A percentile compares a stretch with the other conserved stretches of the same genome.
These are phyloP conservation scores for Oryza officinalis DNA, from an alignment of 176 grass and related monocot species.

Conservation along the genomic window DNA sequence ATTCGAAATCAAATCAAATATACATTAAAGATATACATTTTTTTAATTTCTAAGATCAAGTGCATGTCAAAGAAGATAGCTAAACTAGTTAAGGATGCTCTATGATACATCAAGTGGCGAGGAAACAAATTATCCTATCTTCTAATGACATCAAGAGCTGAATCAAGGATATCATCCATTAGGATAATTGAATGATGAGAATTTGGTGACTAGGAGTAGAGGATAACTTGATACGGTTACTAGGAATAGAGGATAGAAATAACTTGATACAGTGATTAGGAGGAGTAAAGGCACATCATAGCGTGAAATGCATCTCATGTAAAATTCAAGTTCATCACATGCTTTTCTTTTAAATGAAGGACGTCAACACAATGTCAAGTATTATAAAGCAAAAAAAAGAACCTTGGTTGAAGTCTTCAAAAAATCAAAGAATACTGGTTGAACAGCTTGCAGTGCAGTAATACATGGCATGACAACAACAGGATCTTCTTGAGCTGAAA, in stretches of 20 bases:
- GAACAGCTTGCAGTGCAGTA: slow-evolving; percentile 58
- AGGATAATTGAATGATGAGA: background rate
- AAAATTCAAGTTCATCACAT: background rate
- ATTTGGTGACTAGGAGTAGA: background rate
- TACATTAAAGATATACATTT: background rate
- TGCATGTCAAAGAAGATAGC: background rate
- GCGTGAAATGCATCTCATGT: background rate
- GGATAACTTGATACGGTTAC: too few species aligned
- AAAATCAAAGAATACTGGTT: slow-evolving; percentile 60
- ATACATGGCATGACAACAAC: slow-evolving; percentile 59
- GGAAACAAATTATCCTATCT: background rate
- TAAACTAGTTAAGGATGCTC: slow-evolving; percentile 1
- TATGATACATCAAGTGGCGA: background rate
- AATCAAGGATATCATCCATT: background rate
- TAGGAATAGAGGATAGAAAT: background rate
- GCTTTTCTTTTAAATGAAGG: background rate
- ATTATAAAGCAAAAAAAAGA: background rate
- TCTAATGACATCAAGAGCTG: background rate
- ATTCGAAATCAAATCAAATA: background rate
- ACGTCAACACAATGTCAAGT: background rate
- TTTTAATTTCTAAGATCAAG: slow-evolving; percentile 1
- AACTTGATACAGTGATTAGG: background rate
- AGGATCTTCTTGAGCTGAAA: slow-evolving; percentile 51
- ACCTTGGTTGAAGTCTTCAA: slow-evolving; percentile 75
- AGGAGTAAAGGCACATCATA: background rate